phyloP scores from a whole-genome alignment of 2,329 filamentous ascomycete genomes.

The Fusarium albidum region DNA sequence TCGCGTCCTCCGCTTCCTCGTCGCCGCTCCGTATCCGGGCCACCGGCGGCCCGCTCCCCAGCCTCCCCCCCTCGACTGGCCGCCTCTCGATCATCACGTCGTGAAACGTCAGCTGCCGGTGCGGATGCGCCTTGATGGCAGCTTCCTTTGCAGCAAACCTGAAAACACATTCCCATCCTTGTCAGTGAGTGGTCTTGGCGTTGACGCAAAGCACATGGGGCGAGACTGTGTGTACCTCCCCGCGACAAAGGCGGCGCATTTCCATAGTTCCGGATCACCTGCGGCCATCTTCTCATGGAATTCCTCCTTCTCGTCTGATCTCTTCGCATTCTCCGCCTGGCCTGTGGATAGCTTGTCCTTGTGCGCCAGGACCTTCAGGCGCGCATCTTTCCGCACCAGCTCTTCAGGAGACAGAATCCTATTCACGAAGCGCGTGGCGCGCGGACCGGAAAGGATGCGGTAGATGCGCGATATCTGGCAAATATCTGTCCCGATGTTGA shows the following conservation, averaged over 20 bases:
- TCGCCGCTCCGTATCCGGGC: slow-evolving; percentile 50
- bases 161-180: background rate
- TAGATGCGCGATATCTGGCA: slow-evolving; percentile 74
- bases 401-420: slow-evolving; percentile 56
- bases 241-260: slow-evolving; percentile 46
- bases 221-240: slow-evolving; percentile 43
- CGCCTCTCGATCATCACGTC: slow-evolving; percentile 60
- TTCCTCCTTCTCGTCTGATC: background rate
- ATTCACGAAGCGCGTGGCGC: slow-evolving; percentile 54
- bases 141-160: slow-evolving; percentile 81
- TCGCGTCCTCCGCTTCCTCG: slow-evolving; percentile 50
- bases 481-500: slow-evolving; percentile 82
- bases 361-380: slow-evolving; percentile 22
- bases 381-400: slow-evolving; percentile 33
- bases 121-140: slow-evolving; percentile 73
- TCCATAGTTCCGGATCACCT: slow-evolving; percentile 43
- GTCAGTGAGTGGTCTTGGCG: no score
- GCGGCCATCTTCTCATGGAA: slow-evolving; percentile 3
- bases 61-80: slow-evolving; percentile 30
- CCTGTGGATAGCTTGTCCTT: background rate
- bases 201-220: background rate
- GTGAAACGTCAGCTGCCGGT: slow-evolving; percentile 67
- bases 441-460: slow-evolving; percentile 58
- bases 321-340: background rate
- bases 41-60: slow-evolving; percentile 53